Evolutionary conservation across 2,329 filamentous ascomycete species (phyloP).

Genomic region (Conoideocrella luteorostrata): DNA sequence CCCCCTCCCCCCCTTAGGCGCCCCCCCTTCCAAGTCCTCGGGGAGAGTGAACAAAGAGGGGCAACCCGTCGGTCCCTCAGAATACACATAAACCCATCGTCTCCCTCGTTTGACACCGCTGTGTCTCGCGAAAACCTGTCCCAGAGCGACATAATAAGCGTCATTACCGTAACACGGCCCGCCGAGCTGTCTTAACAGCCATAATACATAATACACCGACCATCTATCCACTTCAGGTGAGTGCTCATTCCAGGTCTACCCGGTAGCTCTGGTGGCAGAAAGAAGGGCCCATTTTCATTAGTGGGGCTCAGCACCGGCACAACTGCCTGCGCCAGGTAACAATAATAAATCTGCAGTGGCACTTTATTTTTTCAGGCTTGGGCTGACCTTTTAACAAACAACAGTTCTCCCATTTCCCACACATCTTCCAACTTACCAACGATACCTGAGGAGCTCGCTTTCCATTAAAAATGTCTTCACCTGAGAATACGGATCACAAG

Average conservation of each 20-base stretch:
- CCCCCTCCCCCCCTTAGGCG: no score
- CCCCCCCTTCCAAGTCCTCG: neutral
- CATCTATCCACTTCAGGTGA: no score
- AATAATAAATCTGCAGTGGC: conserved; percentile 8
- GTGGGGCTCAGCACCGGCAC: conserved; percentile 1
- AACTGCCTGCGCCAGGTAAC: neutral
- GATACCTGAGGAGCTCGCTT: neutral
- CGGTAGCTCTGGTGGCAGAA: neutral
- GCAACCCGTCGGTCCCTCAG: no score
- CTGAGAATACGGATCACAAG: conserved; percentile 49
- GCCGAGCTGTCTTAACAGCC: neutral
- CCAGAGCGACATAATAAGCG: no score
- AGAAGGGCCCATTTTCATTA: neutral
- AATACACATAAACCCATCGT: no score
- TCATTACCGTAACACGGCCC: no score
- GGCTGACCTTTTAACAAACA: neutral
- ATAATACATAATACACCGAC: neutral
- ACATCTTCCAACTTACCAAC: neutral
- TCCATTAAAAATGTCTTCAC: conserved; percentile 38
- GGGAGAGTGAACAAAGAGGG: neutral
- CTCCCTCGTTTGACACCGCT: no score
- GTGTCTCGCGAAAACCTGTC: no score
- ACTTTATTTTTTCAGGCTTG: conserved; percentile 1
- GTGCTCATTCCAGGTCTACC: neutral
- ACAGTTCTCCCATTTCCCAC: neutral